Evolutionary conservation across 2,329 filamentous ascomycete species (phyloP), one percentile per base, ranked within the genome.

Genomic region (Diaporthe nobilis): DNA sequence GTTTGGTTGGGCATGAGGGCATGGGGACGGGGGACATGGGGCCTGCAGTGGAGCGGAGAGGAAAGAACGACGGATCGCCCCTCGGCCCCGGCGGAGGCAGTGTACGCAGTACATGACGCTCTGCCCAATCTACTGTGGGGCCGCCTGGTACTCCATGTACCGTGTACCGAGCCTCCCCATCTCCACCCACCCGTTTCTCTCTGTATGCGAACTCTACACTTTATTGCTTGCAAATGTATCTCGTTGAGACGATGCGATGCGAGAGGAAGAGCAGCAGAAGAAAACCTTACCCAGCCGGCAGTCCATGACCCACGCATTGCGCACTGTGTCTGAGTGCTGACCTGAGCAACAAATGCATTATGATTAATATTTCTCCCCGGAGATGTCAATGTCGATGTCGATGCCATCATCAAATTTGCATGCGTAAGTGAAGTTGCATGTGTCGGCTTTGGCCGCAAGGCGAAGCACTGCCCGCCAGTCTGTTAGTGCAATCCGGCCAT

Each of bases 391-490:
- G 39, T 61, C 57, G 9, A 22, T n/a, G 39, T 28, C 71, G 71
- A 47, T 72, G 70, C 25, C 68, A 42, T 72, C 55, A 34, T 61
- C 39, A 42, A 15, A 49, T 60, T 60, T 15, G 28, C 28, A 37
- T 72, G 51, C 39, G 20, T n/a, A 60, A 60, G 42, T 49, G 17
- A 12, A 67, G 1, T 47, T 51, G 42, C 44, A 37, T 53, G 47
- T 20, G 47, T 72, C 71, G 71, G 71, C 42, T 51, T 63, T 72
- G 57, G 22, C 71, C 71, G 71, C 47, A 49, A 28, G 71, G 71
- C 71, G 71, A 63, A 72, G 71, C 71, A 63, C 57, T 63, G 70
- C 70, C 57, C 47, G 71, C 44, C 71, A 49, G 20, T 22, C 15
- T 44, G 57, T 61, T 61, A 53, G 47, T 68, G 28, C 31, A 68